A percentile compares a stretch with the other conserved stretches of the same genome.
phyloP scores from a whole-genome alignment of 805 yeast genomes.

The Sugiyamaella marilandica region DNA sequence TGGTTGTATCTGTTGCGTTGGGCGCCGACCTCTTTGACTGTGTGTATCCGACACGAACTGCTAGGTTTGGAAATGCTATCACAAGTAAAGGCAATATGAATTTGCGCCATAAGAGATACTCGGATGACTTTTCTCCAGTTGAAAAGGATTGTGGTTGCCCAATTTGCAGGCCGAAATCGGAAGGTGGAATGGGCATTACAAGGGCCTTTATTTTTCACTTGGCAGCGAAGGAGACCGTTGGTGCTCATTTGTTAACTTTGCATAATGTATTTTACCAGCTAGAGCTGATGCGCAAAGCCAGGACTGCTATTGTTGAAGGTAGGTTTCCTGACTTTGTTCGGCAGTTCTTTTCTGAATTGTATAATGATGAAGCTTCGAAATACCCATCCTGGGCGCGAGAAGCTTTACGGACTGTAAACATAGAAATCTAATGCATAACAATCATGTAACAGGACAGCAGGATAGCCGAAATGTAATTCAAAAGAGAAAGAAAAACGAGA shows the following conservation, averaged over 20 bases:
- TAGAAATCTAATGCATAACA: constrained; percentile 24
- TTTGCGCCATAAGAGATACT: constrained; percentile 32
- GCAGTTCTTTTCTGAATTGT: constrained; percentile 32
- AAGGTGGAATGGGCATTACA: constrained; percentile 36
- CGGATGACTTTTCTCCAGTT: constrained; percentile 35
- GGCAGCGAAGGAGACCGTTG: constrained; percentile 40
- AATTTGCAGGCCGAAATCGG: constrained; percentile 31
- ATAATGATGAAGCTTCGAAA: constrained; percentile 29
- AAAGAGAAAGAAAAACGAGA: no score
- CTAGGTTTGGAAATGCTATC: constrained; percentile 42
- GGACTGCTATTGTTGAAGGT: constrained; percentile 37
- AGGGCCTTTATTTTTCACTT: constrained; percentile 36
- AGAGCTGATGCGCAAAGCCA: constrained; percentile 38
- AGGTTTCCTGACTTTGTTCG: constrained; percentile 35
- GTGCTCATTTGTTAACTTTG: constrained; percentile 40
- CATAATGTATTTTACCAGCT: constrained; percentile 43
- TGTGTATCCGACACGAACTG: constrained; percentile 43
- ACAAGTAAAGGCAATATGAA: constrained; percentile 37
- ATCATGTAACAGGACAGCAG: neutral
- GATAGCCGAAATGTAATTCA: no score
- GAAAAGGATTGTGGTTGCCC: constrained; percentile 42
- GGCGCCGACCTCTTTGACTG: constrained; percentile 46
- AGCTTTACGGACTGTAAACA: constrained; percentile 36
- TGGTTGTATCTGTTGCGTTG: constrained; percentile 42
- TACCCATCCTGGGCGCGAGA: constrained; percentile 42